A percentile compares a stretch with the other conserved stretches of the same genome.
Evolutionary conservation across 257 asterid species (phyloP).

Genomic region (Solanum pennellii): DNA sequence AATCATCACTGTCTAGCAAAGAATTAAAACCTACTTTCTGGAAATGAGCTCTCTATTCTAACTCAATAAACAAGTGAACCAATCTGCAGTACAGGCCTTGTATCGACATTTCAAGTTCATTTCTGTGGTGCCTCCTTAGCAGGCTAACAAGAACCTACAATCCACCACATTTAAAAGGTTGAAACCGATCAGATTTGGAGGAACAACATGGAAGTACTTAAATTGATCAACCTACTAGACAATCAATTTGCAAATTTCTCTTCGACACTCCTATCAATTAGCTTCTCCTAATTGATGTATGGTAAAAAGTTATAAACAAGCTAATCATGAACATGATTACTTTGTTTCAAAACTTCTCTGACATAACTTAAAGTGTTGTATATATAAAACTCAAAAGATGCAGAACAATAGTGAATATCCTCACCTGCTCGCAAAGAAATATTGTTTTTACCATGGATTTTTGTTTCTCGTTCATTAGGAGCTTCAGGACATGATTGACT

Average conservation of each 20-base stretch:
- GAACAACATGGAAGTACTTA: background rate
- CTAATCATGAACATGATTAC: background rate
- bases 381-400: background rate
- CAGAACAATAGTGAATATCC: background rate
- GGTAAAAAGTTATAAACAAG: background rate
- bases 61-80: background rate
- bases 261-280: background rate
- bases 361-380: background rate
- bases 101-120: background rate
- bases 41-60: background rate
- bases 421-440: conserved; percentile 4
- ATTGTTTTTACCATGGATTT: background rate
- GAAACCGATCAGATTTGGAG: background rate
- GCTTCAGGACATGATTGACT: conserved; percentile 14
- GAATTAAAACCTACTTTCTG: background rate
- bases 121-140: background rate
- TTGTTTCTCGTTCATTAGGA: conserved; percentile 1
- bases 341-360: background rate
- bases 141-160: background rate
- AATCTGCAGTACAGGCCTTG: background rate
- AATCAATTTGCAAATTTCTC: background rate
- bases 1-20: background rate
- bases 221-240: background rate
- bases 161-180: background rate
- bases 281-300: background rate